Evolutionary conservation across 192 early-diverging fungal genomes (phyloP), one percentile per base, ranked within the genome.

Genomic region (Coemansia sp.): DNA sequence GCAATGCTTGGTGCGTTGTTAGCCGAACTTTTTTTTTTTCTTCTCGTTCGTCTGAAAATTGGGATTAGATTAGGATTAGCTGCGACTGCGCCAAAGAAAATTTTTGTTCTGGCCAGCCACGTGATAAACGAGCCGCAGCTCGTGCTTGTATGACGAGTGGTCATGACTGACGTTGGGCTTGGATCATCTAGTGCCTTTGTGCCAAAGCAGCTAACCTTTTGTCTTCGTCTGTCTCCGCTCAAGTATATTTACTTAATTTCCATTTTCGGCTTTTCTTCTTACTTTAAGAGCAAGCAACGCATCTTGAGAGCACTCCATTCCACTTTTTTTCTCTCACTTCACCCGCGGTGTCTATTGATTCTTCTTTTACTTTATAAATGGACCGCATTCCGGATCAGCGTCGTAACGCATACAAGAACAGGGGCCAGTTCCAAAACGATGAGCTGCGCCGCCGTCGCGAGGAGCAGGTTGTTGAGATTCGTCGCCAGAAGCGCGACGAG

Each of bases 401-500:
- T 64, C 85, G 88, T 60, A 85, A 86, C 62, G 85, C 87, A 62
- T 98, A 88, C 91, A 98, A 99, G 87, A 88, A 91, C 78, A 89
- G 92, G 72, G 90, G 90, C 64, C 78, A 85, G 54, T 89, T 97
- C 80, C 92, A 93, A 78, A 78, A 90, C 56, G 97, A 99, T 45
- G 96, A 99, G 73, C 73, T 96, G 59, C 87, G 97, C 54, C 89
- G 95, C 63, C 91, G 94, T 45, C 90, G 97, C 59, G 96, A 97
- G 74, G 95, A 94, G 61, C 90, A 91, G 59, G 89, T 91, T 50
- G 92, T 97, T 11, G 94, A 97, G 85, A 91, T 99, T 78, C 87
- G 97, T 56, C 93, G 94, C 76, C 92, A 96, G 82, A 97, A 98
- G 87, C 89, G 93, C 57, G 94, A 96, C 73, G 97, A 99, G 83